phyloP scores from a whole-genome alignment of 495 filamentous ascomycete genomes.

The Daldinia vernicosa region DNA sequence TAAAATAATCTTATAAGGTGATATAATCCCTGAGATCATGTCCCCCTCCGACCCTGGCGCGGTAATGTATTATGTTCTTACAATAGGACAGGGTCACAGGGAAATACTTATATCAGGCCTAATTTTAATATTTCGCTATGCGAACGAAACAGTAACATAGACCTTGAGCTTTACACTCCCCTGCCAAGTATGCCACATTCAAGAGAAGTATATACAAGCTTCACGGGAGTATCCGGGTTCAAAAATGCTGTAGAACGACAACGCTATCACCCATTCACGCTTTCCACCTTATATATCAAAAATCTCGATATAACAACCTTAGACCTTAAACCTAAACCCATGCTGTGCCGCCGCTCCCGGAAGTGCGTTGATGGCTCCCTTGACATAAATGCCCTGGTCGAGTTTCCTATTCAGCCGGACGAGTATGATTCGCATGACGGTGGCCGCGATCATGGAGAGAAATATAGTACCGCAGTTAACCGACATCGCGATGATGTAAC shows the following conservation, averaged over 20 bases:
- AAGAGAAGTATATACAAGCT: background rate
- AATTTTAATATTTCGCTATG: no score
- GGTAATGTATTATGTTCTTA: no score
- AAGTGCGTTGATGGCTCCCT: constrained; percentile 59
- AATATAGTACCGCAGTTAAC: constrained; percentile 76
- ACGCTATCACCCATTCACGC: background rate
- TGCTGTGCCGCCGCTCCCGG: constrained; percentile 64
- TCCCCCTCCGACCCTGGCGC: no score
- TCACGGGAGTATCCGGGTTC: background rate
- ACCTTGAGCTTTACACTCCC: background rate
- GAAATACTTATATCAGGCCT: no score
- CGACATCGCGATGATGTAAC: constrained; percentile 72
- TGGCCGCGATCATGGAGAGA: constrained; percentile 72
- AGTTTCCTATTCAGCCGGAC: constrained; percentile 77
- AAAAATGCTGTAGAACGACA: background rate
- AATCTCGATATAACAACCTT: background rate
- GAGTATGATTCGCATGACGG: constrained; percentile 70
- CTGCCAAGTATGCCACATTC: no score
- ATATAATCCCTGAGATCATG: no score
- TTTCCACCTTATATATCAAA: background rate
- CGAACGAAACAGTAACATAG: background rate
- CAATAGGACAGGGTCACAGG: no score
- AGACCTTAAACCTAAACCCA: constrained; percentile 72
- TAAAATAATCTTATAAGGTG: no score
- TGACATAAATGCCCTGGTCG: constrained; percentile 61